Percentiles rank a stretch among this genome's conserved stretches.
phyloP scores from a whole-genome alignment of 2,329 filamentous ascomycete genomes.

The Penicillium sp. region DNA sequence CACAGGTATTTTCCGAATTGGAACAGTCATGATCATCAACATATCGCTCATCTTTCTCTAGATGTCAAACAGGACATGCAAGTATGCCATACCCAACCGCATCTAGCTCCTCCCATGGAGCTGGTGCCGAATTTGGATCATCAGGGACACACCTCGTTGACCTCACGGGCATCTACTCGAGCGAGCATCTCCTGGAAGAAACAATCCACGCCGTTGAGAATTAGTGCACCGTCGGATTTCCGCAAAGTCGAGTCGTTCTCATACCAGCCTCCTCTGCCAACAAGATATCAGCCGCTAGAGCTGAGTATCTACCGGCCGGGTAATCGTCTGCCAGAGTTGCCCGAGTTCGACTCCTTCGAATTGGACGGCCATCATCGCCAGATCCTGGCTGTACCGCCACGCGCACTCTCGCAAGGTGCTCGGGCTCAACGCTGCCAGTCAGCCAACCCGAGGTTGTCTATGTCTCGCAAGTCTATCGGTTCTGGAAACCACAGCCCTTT shows the following conservation, averaged over 20 bases:
- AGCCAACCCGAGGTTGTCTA: constrained; percentile 25
- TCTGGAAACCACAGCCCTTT: constrained; percentile 29
- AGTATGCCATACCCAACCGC: constrained; percentile 44
- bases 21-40: background rate
- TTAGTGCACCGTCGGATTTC: constrained; percentile 43
- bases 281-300: constrained; percentile 41
- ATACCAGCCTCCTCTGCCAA: constrained; percentile 10
- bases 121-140: constrained; percentile 31
- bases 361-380: constrained; percentile 26
- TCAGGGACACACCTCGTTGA: constrained; percentile 32
- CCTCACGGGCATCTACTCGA: constrained; percentile 38
- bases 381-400: constrained; percentile 30
- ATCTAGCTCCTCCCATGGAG: constrained; percentile 45
- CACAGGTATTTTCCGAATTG: constrained; percentile 4
- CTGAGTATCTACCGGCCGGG: constrained; percentile 45
- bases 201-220: constrained; percentile 32
- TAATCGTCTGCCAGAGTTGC: constrained; percentile 43
- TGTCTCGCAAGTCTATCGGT: constrained; percentile 38
- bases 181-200: constrained; percentile 39
- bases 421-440: constrained; percentile 17
- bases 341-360: constrained; percentile 40
- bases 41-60: constrained; percentile 18
- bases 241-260: constrained; percentile 32
- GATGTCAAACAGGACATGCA: constrained; percentile 42
- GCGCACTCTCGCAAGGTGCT: constrained; percentile 25